A percentile compares a stretch with the other conserved stretches of the same genome.
phyloP scores from a whole-genome alignment of 257 asterid species.

The Ilex asprella region DNA sequence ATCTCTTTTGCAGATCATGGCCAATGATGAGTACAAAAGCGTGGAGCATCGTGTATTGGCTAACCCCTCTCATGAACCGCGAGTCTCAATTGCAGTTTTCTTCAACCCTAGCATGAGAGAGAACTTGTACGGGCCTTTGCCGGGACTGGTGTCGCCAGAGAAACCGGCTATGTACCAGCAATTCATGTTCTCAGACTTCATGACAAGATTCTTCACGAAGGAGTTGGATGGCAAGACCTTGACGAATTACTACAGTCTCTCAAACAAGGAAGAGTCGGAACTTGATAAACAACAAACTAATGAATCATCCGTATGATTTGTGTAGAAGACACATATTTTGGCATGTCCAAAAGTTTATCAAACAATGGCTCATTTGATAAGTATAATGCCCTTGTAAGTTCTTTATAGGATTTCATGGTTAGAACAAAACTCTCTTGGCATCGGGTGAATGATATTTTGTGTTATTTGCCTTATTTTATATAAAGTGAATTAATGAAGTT shows the following conservation, averaged over 20 bases:
- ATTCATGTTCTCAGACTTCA: conserved; percentile 22
- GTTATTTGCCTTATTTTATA: too few relatives aligned
- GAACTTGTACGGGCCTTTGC: conserved; percentile 29
- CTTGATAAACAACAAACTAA: too few relatives aligned
- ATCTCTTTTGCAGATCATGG: conserved; percentile 30
- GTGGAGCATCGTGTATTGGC: conserved; percentile 42
- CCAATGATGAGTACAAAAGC: conserved; percentile 36
- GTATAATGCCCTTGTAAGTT: too few relatives aligned
- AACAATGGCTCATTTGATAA: too few relatives aligned
- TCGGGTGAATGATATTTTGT: too few relatives aligned
- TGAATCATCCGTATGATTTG: too few relatives aligned
- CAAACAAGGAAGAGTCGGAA: neutral
- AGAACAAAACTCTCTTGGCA: too few relatives aligned
- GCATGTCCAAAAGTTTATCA: too few relatives aligned
- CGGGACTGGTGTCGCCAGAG: conserved; percentile 21
- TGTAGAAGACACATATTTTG: too few relatives aligned
- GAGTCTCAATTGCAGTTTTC: conserved; percentile 33
- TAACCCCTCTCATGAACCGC: conserved; percentile 26
- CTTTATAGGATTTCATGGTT: too few relatives aligned
- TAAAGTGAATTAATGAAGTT: too few relatives aligned
- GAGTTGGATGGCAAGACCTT: conserved; percentile 43
- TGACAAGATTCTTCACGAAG: conserved; percentile 34
- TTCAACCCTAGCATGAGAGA: conserved; percentile 33
- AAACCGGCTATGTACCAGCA: conserved; percentile 30
- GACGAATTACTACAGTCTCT: conserved; percentile 29